phyloP scores from a whole-genome alignment of 192 early-diverging fungal genomes.

The Coemansia sp. region DNA sequence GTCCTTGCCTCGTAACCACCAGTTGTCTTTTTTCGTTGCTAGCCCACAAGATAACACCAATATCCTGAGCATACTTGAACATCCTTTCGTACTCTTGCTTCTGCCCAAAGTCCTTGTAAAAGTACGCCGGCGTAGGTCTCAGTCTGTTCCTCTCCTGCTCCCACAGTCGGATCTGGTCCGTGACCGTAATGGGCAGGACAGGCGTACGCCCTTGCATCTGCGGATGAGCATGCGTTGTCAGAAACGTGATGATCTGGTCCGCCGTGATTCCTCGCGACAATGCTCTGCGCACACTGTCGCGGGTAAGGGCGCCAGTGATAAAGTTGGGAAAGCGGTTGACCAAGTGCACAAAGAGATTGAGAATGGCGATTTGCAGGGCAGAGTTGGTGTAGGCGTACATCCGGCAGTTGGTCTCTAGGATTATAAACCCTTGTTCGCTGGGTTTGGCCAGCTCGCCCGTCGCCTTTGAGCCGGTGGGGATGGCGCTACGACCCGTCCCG shows the following conservation, averaged over 20 bases:
- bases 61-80: conserved; percentile 74
- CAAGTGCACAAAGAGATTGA: conserved; percentile 87
- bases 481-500: background rate
- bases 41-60: conserved; percentile 80
- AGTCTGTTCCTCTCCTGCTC: conserved; percentile 93
- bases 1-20: conserved; percentile 76
- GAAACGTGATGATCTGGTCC: conserved; percentile 92
- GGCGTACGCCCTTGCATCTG: conserved; percentile 86
- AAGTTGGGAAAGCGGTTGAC: conserved; percentile 90
- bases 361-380: conserved; percentile 90
- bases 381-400: conserved; percentile 97
- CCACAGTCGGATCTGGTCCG: conserved; percentile 96
- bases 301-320: conserved; percentile 84
- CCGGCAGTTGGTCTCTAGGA: conserved; percentile 94
- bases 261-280: conserved; percentile 89
- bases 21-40: conserved; percentile 71
- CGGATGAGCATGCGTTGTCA: conserved; percentile 88
- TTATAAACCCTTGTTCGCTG: conserved; percentile 78
- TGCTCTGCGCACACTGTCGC: conserved; percentile 86
- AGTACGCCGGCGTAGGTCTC: conserved; percentile 58
- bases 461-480: background rate
- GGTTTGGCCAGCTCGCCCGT: conserved; percentile 31
- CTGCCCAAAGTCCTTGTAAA: conserved; percentile 80
- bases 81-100: conserved; percentile 75
- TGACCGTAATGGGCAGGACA: conserved; percentile 86